Evolutionary conservation across 192 early-diverging fungal genomes (phyloP).

Genomic region (Coemansia sp.): DNA sequence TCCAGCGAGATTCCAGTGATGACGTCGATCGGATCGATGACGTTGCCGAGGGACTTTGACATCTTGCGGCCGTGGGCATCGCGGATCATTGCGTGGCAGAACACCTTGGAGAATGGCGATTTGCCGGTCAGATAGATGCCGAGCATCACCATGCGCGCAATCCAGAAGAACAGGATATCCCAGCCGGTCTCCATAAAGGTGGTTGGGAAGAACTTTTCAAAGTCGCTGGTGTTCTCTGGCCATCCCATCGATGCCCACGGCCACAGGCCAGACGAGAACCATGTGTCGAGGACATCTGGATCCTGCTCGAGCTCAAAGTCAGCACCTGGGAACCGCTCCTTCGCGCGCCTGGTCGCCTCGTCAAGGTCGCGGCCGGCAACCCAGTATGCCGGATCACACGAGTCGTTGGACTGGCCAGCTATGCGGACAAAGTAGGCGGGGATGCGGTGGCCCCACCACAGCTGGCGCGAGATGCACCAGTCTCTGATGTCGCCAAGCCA

Average conservation of each 20-base stretch:
- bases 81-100: constrained; percentile 97
- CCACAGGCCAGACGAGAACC: constrained; percentile 99
- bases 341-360: constrained; percentile 75
- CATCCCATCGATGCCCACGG: constrained; percentile 98
- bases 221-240: constrained; percentile 88
- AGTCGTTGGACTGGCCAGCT: constrained; percentile 57
- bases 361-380: constrained; percentile 78
- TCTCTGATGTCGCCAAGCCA: constrained; percentile 96
- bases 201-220: constrained; percentile 87
- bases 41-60: constrained; percentile 95
- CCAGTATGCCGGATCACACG: constrained; percentile 74
- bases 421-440: constrained; percentile 95
- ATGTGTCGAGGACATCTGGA: constrained; percentile 97
- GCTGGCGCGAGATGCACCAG: constrained; percentile 98
- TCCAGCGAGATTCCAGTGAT: constrained; percentile 89
- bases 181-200: constrained; percentile 93
- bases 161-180: constrained; percentile 99
- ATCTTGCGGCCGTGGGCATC: constrained; percentile 99
- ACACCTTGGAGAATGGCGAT: constrained; percentile 91
- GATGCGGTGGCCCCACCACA: constrained; percentile 99
- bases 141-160: constrained; percentile 99
- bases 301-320: constrained; percentile 89
- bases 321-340: constrained; percentile 74
- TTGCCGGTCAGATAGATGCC: constrained; percentile 94
- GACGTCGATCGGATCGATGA: constrained; percentile 96